Percentiles rank a stretch among this genome's conserved stretches.
Evolutionary conservation across 2,329 filamentous ascomycete species (phyloP).

Genomic region (Talaromyces rugulosus): DNA sequence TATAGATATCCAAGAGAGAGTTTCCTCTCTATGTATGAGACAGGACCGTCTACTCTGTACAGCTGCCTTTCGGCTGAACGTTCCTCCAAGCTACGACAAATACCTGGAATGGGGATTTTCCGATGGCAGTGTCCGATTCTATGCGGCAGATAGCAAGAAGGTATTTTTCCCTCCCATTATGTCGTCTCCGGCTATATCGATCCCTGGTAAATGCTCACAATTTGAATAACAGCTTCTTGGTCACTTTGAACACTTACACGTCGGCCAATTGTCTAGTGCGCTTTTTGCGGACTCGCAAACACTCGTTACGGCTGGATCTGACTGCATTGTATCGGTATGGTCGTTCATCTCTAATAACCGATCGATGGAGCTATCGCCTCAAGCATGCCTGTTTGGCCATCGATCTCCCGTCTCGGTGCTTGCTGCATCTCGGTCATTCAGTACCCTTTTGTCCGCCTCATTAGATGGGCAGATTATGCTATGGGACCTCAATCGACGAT

Average conservation of each 20-base stretch:
- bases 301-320: constrained; percentile 84
- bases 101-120: constrained; percentile 96
- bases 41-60: constrained; percentile 79
- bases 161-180: constrained; percentile 30
- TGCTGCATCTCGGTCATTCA: constrained; percentile 82
- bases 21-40: constrained; percentile 73
- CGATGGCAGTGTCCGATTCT: constrained; percentile 90
- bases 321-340: constrained; percentile 87
- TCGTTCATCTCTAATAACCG: constrained; percentile 63
- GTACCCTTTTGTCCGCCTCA: constrained; percentile 78
- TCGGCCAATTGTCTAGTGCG: constrained; percentile 79
- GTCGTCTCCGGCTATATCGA: not conserved
- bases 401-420: constrained; percentile 76
- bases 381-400: constrained; percentile 84
- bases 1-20: constrained; percentile 66
- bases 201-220: not conserved
- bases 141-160: constrained; percentile 75
- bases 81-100: constrained; percentile 81
- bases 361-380: constrained; percentile 71
- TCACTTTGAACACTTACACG: constrained; percentile 88
- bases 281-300: constrained; percentile 86
- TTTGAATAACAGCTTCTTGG: constrained; percentile 57
- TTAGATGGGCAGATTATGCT: constrained; percentile 77
- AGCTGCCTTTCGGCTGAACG: constrained; percentile 77
- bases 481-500: constrained; percentile 90